Evolutionary conservation across 495 filamentous ascomycete genomes (phyloP).

Genomic region (Penicillium parvum): DNA sequence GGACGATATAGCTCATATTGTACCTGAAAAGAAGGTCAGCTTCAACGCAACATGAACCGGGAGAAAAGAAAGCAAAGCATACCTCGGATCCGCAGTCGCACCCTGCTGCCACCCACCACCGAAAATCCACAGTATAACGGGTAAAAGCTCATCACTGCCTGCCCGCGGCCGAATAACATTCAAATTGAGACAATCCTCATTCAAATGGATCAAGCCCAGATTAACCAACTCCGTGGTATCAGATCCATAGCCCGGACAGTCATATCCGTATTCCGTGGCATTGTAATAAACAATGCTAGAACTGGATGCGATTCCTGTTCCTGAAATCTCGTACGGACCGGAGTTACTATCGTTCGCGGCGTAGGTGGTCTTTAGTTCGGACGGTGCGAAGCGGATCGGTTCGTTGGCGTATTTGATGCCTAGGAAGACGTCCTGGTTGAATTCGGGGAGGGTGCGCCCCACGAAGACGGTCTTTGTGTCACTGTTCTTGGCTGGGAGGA

Average conservation of each 20-base stretch:
- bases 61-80: constrained; percentile 9
- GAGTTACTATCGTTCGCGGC: constrained; percentile 21
- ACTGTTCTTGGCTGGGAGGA: constrained; percentile 4
- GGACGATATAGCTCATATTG: constrained; percentile 36
- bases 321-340: constrained; percentile 8
- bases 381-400: constrained; percentile 28
- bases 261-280: constrained; percentile 33
- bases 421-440: constrained; percentile 31
- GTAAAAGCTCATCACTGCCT: constrained; percentile 45
- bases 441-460: constrained; percentile 27
- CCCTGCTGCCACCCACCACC: constrained; percentile 53
- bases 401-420: constrained; percentile 35
- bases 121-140: constrained; percentile 64
- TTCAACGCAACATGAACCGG: neutral
- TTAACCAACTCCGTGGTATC: constrained; percentile 24
- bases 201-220: constrained; percentile 23
- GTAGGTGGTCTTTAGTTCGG: constrained; percentile 24
- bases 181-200: constrained; percentile 62
- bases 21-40: too few relatives aligned
- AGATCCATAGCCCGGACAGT: constrained; percentile 36
- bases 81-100: constrained; percentile 35
- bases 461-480: constrained; percentile 21
- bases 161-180: constrained; percentile 58
- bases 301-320: neutral
- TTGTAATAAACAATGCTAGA: constrained; percentile 23